Conservation (phyloP, 805 yeast genomes). For the Sugiyamaella mastotermitis region DNA sequence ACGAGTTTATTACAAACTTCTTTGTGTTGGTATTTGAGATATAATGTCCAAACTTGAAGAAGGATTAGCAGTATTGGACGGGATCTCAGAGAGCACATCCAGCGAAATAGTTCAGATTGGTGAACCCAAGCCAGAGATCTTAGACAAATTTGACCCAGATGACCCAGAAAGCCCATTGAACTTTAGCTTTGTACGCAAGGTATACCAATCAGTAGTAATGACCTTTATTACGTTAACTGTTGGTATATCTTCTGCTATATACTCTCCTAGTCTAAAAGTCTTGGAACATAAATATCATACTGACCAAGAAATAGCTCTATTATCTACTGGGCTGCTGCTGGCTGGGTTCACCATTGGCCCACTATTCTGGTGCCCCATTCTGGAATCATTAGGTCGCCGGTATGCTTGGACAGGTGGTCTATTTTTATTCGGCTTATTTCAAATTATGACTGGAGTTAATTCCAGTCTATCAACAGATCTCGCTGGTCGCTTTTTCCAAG, state of each 20-base stretch:
- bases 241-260: conserved; percentile 7
- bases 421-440: conserved; percentile 27
- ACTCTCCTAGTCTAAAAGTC: conserved; percentile 4
- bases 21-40: too few relatives aligned
- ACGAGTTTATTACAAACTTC: too few relatives aligned
- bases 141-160: conserved; percentile 4
- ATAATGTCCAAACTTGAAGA: too few relatives aligned
- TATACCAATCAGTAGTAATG: conserved; percentile 5
- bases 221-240: conserved; percentile 1
- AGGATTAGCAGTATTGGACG: too few relatives aligned
- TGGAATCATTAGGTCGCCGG: conserved; percentile 64
- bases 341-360: conserved; percentile 76
- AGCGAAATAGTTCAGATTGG: too few relatives aligned
- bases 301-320: conserved; percentile 26
- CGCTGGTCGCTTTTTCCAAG: conserved; percentile 43
- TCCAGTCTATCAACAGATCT: conserved; percentile 39
- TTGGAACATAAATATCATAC: conserved; percentile 5
- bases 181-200: conserved; percentile 1
- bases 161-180: conserved; percentile 7
- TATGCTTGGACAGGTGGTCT: conserved; percentile 29
- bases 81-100: too few relatives aligned
- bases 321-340: conserved; percentile 36
- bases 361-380: conserved; percentile 64
- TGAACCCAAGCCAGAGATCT: too few relatives aligned
- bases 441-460: conserved; percentile 40